These are phyloP conservation scores for Schizosaccharomyces osmophilus DNA, from an alignment of 805 yeast species.

Conservation along the genomic window DNA sequence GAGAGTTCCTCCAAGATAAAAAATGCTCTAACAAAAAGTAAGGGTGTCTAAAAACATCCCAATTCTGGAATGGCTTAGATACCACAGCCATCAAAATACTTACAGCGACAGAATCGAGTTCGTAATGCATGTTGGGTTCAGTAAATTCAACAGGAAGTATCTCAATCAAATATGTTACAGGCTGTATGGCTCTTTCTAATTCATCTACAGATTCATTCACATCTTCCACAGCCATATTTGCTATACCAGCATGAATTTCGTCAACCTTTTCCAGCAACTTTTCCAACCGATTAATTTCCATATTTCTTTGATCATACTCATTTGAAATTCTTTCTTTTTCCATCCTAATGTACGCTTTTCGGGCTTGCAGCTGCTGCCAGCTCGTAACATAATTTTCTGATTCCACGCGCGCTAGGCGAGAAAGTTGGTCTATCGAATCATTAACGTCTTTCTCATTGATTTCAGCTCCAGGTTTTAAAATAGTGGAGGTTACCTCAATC, in stretches of 20 bases:
- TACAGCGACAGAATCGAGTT: background rate
- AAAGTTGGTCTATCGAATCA: background rate
- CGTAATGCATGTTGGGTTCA: background rate
- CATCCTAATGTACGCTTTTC: constrained; percentile 4
- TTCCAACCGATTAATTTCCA: constrained; percentile 5
- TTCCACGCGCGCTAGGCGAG: constrained; percentile 7
- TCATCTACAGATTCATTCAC: background rate
- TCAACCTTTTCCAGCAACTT: constrained; percentile 1
- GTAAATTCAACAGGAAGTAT: background rate
- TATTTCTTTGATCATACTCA: constrained; percentile 5
- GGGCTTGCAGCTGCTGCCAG: constrained; percentile 8
- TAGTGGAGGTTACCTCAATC: constrained; percentile 3
- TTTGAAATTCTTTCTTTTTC: constrained; percentile 4
- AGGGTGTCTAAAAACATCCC: constrained; percentile 19
- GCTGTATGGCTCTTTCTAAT: background rate
- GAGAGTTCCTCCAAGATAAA: constrained; percentile 10
- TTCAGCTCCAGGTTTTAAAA: background rate
- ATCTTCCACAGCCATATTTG: too few relatives aligned
- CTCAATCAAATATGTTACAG: background rate
- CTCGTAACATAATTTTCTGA: constrained; percentile 8
- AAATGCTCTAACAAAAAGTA: constrained; percentile 14
- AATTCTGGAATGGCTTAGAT: constrained; percentile 9
- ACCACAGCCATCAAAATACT: constrained; percentile 7
- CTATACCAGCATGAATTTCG: too few relatives aligned
- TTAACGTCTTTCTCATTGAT: constrained; percentile 1